These are phyloP conservation scores for Alternaria tenuissima DNA, from an alignment of 2,329 filamentous ascomycete genomes.

Conservation along the genomic window DNA sequence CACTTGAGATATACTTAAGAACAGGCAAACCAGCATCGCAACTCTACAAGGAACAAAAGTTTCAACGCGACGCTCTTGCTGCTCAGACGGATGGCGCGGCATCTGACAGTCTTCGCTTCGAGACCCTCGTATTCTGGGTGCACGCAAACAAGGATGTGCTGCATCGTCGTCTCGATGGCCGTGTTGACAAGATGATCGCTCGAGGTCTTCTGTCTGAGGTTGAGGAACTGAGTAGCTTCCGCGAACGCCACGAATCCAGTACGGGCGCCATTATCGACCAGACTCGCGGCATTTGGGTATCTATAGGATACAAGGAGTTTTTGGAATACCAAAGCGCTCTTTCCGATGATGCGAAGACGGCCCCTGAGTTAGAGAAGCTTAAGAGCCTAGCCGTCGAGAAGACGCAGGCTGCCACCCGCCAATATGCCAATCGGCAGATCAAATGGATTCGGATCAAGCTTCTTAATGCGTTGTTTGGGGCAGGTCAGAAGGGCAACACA, in stretches of 20 bases:
- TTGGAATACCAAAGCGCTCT: slow-evolving; percentile 68
- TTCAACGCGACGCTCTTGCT: slow-evolving; percentile 44
- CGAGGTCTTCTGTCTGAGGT: slow-evolving; percentile 71
- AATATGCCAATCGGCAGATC: slow-evolving; percentile 85
- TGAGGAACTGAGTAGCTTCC: slow-evolving; percentile 59
- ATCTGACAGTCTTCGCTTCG: slow-evolving; percentile 55
- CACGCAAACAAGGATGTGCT: slow-evolving; percentile 73
- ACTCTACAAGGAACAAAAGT: slow-evolving; percentile 79
- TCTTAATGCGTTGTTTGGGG: slow-evolving; percentile 70
- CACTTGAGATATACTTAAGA: slow-evolving; percentile 86
- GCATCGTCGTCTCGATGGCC: slow-evolving; percentile 73
- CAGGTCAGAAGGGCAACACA: slow-evolving; percentile 64
- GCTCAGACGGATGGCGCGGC: not conserved
- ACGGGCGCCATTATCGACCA: slow-evolving; percentile 69
- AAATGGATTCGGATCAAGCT: slow-evolving; percentile 89
- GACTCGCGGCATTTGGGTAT: slow-evolving; percentile 90
- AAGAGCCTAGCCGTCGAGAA: slow-evolving; percentile 71
- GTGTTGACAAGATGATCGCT: slow-evolving; percentile 85
- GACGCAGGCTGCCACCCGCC: slow-evolving; percentile 82
- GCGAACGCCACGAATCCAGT: slow-evolving; percentile 53
- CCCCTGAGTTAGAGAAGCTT: slow-evolving; percentile 61
- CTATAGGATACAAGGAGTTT: slow-evolving; percentile 95
- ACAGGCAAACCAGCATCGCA: slow-evolving; percentile 85
- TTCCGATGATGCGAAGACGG: slow-evolving; percentile 33
- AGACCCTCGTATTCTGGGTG: slow-evolving; percentile 84